Evolutionary conservation across 2,329 filamentous ascomycete genomes (phyloP), one percentile per base, ranked within the genome.

Genomic region (Didymella pomorum): DNA sequence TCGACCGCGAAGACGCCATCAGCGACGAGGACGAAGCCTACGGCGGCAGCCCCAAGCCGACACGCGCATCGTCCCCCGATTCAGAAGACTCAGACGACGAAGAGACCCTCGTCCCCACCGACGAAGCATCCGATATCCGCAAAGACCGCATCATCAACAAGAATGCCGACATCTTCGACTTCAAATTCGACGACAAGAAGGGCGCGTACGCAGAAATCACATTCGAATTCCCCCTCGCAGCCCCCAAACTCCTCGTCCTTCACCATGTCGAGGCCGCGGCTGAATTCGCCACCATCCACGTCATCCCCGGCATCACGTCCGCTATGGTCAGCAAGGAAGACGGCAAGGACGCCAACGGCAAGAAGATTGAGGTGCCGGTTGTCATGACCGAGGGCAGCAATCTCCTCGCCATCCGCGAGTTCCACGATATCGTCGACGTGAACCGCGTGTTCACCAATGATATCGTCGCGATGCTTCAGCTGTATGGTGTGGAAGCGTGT

Each of bases 401-500:
- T 78, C 82, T 99, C 41, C 83, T 86, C 64, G 93, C 93, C 25
- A 97, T 99, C 90, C 93, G 95, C 75, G 88, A 90, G 60, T 95
- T 92, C 76, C 86, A 89, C 69, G 87, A 95, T 71, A 88, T 90
- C 75, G 91, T 98, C 79, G 88, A 97, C 78, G 91, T 92, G 1
- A 88, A 97, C 79, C 86, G 85, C 54, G 89, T 97, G 71, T 88
- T 90, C 78, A 97, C 94, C 65, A 99, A 99, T 81, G 94, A 96
- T 69, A 93, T 98, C 64, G 89, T 89, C 33, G 87, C 93, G 35
- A 91, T 98, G 76, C 86, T 98, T 14, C 81, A 84, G 23, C 84
- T 91, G 51, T 99, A 98, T 75, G 95, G 95, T 65, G 93, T 99
- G 4, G 95, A 99, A 80, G 95, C 95, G 1, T 93, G 91, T 44